Conservation (phyloP, 169 alveolate species). For the Amoebophrya sp. region DNA sequence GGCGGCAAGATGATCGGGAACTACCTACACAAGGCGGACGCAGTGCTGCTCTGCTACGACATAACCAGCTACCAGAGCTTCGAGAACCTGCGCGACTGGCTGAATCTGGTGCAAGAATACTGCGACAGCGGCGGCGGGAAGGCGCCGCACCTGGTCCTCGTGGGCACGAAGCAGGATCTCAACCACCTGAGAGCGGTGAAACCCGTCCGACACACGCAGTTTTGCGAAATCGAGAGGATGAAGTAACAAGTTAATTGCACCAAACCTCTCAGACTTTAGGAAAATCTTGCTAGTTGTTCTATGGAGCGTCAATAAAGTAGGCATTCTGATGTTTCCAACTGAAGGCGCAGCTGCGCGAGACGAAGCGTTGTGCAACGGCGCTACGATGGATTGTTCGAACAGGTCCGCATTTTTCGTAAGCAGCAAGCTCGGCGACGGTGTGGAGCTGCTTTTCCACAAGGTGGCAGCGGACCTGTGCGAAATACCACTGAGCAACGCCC, state of each 20-base stretch:
- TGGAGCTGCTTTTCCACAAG: neutral
- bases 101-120: slow-evolving; percentile 30
- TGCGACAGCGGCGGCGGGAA: neutral
- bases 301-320: too few species aligned
- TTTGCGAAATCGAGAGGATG: neutral
- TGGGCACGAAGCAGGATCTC: neutral
- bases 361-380: too few species aligned
- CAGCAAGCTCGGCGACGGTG: neutral
- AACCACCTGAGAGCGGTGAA: neutral
- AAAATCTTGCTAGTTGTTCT: too few species aligned
- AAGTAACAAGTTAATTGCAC: too few species aligned
- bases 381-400: too few species aligned
- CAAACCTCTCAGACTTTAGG: too few species aligned
- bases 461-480: neutral
- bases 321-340: too few species aligned
- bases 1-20: slow-evolving; percentile 40
- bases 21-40: slow-evolving; percentile 47
- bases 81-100: slow-evolving; percentile 38
- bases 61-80: slow-evolving; percentile 42
- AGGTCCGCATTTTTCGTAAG: neutral
- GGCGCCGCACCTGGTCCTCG: neutral
- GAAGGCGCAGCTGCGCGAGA: too few species aligned
- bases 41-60: slow-evolving; percentile 44
- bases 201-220: neutral
- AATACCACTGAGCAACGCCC: neutral